Base-by-base conservation (phyloP, 805 yeast genomes). In the Sugiyamaella chiloensis region DNA sequence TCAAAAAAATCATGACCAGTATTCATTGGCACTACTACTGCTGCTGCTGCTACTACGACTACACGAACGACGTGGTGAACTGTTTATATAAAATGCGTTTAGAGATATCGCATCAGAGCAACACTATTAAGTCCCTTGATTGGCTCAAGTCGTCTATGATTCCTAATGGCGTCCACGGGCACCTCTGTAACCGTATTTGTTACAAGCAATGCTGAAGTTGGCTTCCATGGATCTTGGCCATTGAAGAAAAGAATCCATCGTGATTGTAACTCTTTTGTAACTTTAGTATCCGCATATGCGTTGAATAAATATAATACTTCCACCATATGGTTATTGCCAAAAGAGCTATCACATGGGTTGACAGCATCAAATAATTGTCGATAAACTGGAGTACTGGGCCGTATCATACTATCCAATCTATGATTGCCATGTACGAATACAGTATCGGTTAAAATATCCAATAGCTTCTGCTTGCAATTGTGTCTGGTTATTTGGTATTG, bases 281-380 rank as follows among this genome's bases (percentile, higher is more conserved):
- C 14, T 16, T 31, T 11, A 31, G 19, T 31, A 31, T 31, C 19
- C 29, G 46, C 47, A 51, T 60, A 65, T 14, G 61, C 60, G 40
- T 56, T 54, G 30, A 64, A 52, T 40, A 60, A 43, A 48, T 58
- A 65, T 20, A 64, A 51, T 6, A 65, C 60, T 44, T 65, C 69
- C 5, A 65, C 69, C 55, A 63, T 64, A 40, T 65, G 69, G 44
- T 61, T 59, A 27, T 63, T 63, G 19, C 63, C 65, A 14, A 56
- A 42, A 2, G 47, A 23, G 0, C 60, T 54, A 14, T 46, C 49
- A 21, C 54, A 50, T 3, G 69, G 68, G 39, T 65, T 65, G 6
- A 52, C 47, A 16, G 59, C 60, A 42, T 65, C 69, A 42, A 65
- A 63, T 11, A 57, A 50, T 46, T 59, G 63, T 14, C 64, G 50